Evolutionary conservation across 192 early-diverging fungal species (phyloP).

Genomic region (Podila epicladia): DNA sequence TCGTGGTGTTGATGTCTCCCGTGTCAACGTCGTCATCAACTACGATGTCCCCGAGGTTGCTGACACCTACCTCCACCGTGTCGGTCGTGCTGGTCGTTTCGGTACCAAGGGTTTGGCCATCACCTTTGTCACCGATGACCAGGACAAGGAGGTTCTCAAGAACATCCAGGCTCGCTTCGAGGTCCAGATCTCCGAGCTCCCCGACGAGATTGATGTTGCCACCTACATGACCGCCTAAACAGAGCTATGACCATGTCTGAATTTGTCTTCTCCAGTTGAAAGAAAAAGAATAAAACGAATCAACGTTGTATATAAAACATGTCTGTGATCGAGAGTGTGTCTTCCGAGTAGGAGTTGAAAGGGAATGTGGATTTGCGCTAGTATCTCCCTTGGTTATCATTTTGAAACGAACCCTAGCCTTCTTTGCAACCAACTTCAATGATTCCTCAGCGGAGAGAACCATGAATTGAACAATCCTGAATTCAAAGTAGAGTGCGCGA

Average conservation of each 20-base stretch:
- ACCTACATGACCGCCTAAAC: constrained; percentile 45
- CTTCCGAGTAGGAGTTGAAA: too few relatives aligned
- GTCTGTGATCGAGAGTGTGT: too few relatives aligned
- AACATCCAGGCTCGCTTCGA: constrained; percentile 95
- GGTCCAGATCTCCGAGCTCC: constrained; percentile 90
- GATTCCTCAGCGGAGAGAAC: too few relatives aligned
- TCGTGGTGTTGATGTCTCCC: constrained; percentile 98
- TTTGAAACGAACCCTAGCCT: too few relatives aligned
- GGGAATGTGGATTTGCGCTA: too few relatives aligned
- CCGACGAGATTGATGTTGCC: constrained; percentile 80
- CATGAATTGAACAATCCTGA: too few relatives aligned
- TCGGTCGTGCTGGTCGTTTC: constrained; percentile 98
- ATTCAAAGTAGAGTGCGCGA: too few relatives aligned
- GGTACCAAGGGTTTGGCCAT: constrained; percentile 98
- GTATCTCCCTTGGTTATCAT: too few relatives aligned
- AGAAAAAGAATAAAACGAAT: too few relatives aligned
- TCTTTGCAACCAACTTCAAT: too few relatives aligned
- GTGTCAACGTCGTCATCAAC: constrained; percentile 99
- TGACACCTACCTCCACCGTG: constrained; percentile 94
- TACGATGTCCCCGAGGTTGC: constrained; percentile 95
- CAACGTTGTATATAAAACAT: too few relatives aligned
- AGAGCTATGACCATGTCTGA: neutral
- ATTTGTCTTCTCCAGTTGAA: too few relatives aligned
- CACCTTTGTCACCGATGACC: constrained; percentile 89
- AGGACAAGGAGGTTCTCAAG: constrained; percentile 81